phyloP scores from a whole-genome alignment of 2,329 filamentous ascomycete genomes.

The Paraphoma chrysanthemicola region DNA sequence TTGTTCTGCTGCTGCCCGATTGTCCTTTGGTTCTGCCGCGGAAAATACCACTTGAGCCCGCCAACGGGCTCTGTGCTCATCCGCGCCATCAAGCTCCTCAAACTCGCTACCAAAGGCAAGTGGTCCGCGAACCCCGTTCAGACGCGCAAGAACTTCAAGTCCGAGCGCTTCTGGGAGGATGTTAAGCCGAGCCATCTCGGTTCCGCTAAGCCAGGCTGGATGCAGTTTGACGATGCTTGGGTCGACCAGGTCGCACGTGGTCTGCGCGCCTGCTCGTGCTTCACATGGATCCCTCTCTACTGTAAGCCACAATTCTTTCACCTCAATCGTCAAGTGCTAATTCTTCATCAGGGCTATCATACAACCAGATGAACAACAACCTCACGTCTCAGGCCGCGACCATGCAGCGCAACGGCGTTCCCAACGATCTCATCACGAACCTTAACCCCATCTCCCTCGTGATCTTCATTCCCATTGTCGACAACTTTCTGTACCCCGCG shows the following conservation, averaged over 20 bases:
- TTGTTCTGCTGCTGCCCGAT: constrained; percentile 69
- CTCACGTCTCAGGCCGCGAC: constrained; percentile 63
- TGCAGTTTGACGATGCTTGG: constrained; percentile 85
- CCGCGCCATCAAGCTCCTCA: constrained; percentile 69
- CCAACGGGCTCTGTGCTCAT: constrained; percentile 75
- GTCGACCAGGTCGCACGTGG: constrained; percentile 64
- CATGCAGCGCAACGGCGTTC: constrained; percentile 60
- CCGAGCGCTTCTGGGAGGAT: constrained; percentile 68
- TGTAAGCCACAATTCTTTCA: constrained; percentile 24
- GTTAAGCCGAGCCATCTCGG: constrained; percentile 72
- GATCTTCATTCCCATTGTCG: constrained; percentile 62
- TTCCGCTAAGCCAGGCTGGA: constrained; percentile 69
- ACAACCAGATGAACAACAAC: constrained; percentile 64
- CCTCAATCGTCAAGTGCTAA: constrained; percentile 1
- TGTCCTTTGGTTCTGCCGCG: constrained; percentile 66
- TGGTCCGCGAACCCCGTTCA: constrained; percentile 67
- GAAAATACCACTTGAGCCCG: constrained; percentile 67
- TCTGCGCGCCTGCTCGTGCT: constrained; percentile 47
- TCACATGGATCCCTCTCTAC: constrained; percentile 62
- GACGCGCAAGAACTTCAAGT: constrained; percentile 66
- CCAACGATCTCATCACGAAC: constrained; percentile 64
- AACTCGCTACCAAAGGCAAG: constrained; percentile 67
- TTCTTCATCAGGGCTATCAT: constrained; percentile 48
- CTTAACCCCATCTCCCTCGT: constrained; percentile 62
- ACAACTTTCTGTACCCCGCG: constrained; percentile 60